phyloP scores from a whole-genome alignment of 176 grass and related monocot species.

The Chloris gayana region DNA sequence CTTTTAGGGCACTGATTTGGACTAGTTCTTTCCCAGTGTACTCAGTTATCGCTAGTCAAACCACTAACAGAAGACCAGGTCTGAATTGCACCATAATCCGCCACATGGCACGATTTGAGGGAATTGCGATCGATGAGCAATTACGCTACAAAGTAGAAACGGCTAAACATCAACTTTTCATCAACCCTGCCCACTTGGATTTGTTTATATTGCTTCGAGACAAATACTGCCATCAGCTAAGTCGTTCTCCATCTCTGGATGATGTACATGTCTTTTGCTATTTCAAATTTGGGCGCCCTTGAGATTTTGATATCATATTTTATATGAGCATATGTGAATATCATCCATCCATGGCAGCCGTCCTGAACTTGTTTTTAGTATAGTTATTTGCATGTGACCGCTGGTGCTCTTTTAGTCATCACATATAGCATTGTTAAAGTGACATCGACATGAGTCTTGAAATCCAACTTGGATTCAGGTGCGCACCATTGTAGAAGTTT shows the following conservation, averaged over 20 bases:
- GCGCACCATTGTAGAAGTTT: neutral
- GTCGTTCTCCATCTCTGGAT: slow-evolving; percentile 13
- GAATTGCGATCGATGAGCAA: neutral
- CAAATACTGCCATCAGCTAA: slow-evolving; percentile 28
- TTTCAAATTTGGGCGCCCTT: slow-evolving; percentile 2
- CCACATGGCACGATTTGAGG: slow-evolving; percentile 46
- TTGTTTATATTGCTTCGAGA: slow-evolving; percentile 32
- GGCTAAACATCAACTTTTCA: slow-evolving; percentile 38
- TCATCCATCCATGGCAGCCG: slow-evolving; percentile 10
- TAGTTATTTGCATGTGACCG: neutral
- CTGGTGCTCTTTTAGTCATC: neutral
- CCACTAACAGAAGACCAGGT: slow-evolving; percentile 33
- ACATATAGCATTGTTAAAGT: neutral
- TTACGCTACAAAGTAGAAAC: slow-evolving; percentile 22
- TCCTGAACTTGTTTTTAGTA: neutral
- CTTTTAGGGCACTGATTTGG: slow-evolving; percentile 37
- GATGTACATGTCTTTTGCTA: slow-evolving; percentile 14
- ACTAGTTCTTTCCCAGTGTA: slow-evolving; percentile 40
- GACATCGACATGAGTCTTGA: neutral
- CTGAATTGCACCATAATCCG: neutral
- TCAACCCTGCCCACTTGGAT: slow-evolving; percentile 29
- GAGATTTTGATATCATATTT: neutral
- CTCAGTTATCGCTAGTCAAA: slow-evolving; percentile 29
- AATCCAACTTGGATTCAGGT: neutral
- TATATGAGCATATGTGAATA: neutral